A percentile compares a stretch with the other conserved stretches of the same genome.
Evolutionary conservation across 805 yeast genomes (phyloP).

Genomic region (Sugiyamaella chiloensis): DNA sequence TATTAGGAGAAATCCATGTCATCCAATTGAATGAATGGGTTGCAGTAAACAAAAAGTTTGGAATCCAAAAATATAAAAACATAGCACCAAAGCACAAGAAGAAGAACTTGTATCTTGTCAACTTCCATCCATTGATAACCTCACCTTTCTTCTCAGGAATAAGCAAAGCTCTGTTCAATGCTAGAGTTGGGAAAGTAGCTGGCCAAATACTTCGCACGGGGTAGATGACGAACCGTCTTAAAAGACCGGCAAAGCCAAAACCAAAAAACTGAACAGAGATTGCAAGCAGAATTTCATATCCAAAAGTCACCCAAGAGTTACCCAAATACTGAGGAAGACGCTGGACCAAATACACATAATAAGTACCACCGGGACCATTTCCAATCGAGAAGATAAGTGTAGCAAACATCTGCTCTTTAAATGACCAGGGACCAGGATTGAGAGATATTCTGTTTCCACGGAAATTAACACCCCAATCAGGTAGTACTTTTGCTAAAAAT

Average conservation of each 20-base stretch:
- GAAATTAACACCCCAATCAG: slow-evolving; percentile 42
- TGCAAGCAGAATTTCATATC: slow-evolving; percentile 46
- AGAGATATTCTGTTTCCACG: slow-evolving; percentile 42
- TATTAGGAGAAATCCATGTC: slow-evolving; percentile 56
- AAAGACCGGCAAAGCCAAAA: slow-evolving; percentile 54
- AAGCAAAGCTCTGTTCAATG: slow-evolving; percentile 47
- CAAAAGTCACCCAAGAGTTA: slow-evolving; percentile 36
- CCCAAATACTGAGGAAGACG: slow-evolving; percentile 25
- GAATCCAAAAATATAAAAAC: slow-evolving; percentile 56
- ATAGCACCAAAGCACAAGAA: slow-evolving; percentile 36
- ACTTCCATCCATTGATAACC: slow-evolving; percentile 50
- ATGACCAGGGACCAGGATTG: slow-evolving; percentile 64
- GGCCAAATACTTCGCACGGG: slow-evolving; percentile 48
- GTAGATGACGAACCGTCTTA: slow-evolving; percentile 46
- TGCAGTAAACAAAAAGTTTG: slow-evolving; percentile 56
- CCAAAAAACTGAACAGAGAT: slow-evolving; percentile 53
- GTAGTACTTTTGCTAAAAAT: slow-evolving; percentile 28
- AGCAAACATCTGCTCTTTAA: slow-evolving; percentile 65
- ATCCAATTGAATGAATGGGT: slow-evolving; percentile 57
- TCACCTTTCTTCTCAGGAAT: slow-evolving; percentile 24
- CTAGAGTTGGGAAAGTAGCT: slow-evolving; percentile 55
- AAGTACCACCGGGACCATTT: slow-evolving; percentile 28
- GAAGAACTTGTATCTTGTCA: slow-evolving; percentile 49
- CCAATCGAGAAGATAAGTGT: slow-evolving; percentile 38
- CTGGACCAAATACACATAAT: slow-evolving; percentile 24